phyloP scores from a whole-genome alignment of 768 basidiomycete species.

The Pholiota microspora region DNA sequence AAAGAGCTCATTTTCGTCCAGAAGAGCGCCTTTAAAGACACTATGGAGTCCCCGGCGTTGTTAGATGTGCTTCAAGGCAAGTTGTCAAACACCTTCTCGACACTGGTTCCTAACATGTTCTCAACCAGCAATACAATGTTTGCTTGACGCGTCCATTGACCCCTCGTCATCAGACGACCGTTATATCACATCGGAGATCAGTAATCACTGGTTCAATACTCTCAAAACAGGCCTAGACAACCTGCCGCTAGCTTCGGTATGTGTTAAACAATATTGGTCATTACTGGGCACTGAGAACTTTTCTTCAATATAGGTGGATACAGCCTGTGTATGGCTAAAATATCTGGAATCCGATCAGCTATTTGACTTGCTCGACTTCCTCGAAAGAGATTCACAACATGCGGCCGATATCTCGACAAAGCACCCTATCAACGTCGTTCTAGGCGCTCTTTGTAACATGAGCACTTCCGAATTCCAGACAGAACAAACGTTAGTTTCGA shows the following conservation, averaged over 20 bases:
- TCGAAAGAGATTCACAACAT: constrained; percentile 18
- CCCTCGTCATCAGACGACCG: constrained; percentile 34
- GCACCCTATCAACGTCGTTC: constrained; percentile 33
- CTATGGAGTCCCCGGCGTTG: constrained; percentile 30
- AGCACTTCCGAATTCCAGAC: constrained; percentile 21
- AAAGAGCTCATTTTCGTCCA: constrained; percentile 40
- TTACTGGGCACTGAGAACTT: not conserved
- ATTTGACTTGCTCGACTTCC: constrained; percentile 41
- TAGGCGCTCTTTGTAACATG: constrained; percentile 29
- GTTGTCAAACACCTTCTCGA: not conserved
- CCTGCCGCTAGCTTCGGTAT: constrained; percentile 9
- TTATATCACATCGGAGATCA: constrained; percentile 36
- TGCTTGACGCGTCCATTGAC: constrained; percentile 42
- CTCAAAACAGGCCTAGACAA: constrained; percentile 12
- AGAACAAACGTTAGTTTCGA: constrained; percentile 25
- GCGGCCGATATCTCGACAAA: constrained; percentile 5
- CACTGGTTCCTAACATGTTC: too few species aligned
- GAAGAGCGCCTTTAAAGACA: constrained; percentile 27
- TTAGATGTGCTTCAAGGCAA: constrained; percentile 33
- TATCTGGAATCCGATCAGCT: constrained; percentile 45
- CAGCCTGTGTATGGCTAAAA: constrained; percentile 50
- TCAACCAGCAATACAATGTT: constrained; percentile 34
- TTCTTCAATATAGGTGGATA: constrained; percentile 18
- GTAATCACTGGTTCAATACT: constrained; percentile 41
- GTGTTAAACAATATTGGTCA: not conserved